Base-by-base conservation (phyloP, 2,329 filamentous ascomycete species). In the Penicillium decumbens region DNA sequence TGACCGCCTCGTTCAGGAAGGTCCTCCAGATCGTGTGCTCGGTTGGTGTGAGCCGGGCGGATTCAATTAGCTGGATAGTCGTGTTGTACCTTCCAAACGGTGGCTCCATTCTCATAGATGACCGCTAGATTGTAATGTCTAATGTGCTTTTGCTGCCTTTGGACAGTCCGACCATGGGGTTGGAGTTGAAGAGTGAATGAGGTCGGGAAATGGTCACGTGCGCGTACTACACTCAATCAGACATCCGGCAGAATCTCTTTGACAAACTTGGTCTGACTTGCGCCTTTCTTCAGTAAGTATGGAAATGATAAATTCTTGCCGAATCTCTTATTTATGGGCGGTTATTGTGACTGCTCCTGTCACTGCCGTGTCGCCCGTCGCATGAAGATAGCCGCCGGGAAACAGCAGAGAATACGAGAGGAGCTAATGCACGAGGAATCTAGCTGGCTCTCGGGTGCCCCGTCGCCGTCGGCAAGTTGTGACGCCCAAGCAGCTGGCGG, bases 61-160 rank as follows among this genome's bases (percentile, higher is more conserved):
- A 47, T 47, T 47, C 40, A 20, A 53, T 50, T 9, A 53, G 30
- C 13, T 12, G 45, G 10, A 41, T 27, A 12, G 38, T 41, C 9
- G 38, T 30, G 4, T 41, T 20, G 33, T 37, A 41, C 9, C 18
- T 47, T 41, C 28, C 38, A 18, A 4, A 7, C 2, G 23, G 18
- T 32, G 37, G 20, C n/a, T 15, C 18, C 29, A 47, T 47, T 25
- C 9, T 35, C 13, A 35, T 4, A 3, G 27, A 45, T 24, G 6
- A 4, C 7, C 13, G 10, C 12, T 29, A 33, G 41, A 33, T 32
- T 13, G 27, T 9, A 32, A 30, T 42, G 13, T 32, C 29, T 32
- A 30, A 10, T 30, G 28, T 30, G 12, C 9, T 30, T 30, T 10
- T 30, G 28, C 28, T 30, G 28, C 28, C 28, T 30, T 30, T 30